These are phyloP conservation scores for Stagonosporopsis vannaccii DNA, from an alignment of 2,329 filamentous ascomycete species.

Conservation along the genomic window DNA sequence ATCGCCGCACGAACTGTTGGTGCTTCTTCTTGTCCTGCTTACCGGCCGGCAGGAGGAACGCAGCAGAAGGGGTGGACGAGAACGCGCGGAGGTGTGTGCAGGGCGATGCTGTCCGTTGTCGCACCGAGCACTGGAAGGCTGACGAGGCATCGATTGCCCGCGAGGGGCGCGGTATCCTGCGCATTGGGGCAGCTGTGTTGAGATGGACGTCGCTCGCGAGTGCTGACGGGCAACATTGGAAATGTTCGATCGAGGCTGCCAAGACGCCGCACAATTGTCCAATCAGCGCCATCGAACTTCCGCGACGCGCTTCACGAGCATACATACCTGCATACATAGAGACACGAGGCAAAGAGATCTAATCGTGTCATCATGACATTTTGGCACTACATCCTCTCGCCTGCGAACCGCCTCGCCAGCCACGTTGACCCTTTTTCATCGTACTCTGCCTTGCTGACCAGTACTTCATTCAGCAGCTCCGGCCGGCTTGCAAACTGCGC, in stretches of 20 bases:
- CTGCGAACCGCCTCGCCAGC: constrained; percentile 74
- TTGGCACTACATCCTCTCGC: constrained; percentile 10
- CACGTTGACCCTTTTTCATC: constrained; percentile 80
- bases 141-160: constrained; percentile 42
- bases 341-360: background rate
- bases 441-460: constrained; percentile 89
- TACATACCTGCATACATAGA: no score
- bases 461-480: constrained; percentile 68
- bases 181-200: constrained; percentile 42
- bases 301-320: background rate
- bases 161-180: constrained; percentile 47
- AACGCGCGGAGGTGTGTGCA: constrained; percentile 32
- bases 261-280: constrained; percentile 27
- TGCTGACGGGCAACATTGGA: constrained; percentile 11
- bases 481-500: constrained; percentile 75
- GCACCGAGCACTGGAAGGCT: constrained; percentile 21
- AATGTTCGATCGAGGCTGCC: constrained; percentile 24
- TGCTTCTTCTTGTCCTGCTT: constrained; percentile 48
- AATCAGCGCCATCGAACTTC: constrained; percentile 27
- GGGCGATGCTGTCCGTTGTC: constrained; percentile 26
- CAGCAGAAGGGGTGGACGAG: constrained; percentile 37
- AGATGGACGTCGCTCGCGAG: constrained; percentile 23
- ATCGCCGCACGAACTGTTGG: constrained; percentile 44
- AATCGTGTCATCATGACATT: background rate
- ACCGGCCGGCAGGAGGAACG: constrained; percentile 33